Evolutionary conservation across 2,329 filamentous ascomycete species (phyloP), one percentile per base, ranked within the genome.

Genomic region (Fusarium setosum): DNA sequence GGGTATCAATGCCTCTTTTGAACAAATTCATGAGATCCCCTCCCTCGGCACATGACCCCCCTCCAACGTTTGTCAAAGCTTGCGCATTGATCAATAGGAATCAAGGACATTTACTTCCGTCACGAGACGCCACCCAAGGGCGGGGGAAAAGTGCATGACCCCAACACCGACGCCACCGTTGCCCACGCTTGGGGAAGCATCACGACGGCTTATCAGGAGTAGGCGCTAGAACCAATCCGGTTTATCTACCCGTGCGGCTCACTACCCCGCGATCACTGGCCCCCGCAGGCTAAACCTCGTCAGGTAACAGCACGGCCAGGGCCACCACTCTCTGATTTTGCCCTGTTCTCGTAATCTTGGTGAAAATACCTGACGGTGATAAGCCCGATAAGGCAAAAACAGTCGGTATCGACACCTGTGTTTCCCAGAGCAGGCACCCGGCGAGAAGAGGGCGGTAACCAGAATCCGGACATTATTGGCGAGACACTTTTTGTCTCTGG

Each of bases 231-330:
- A 52, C 63, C 23, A 38, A 54, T 67, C 26, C 20, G 45, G 64
- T 67, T 67, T 67, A 67, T 67, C 64, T 67, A 61, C 47, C 64
- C 64, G 64, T 59, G 64, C 40, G 64, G 56, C 64, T 66, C 56
- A 44, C n/a, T 31, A 61, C 62, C 61, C 61, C 58, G 58, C 63
- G 49, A 57, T 35, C 34, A 35, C 26, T 24, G 12, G 17, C 15
- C 56, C 56, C 52, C 57, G 57, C 57, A 60, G 20, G 31, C 51
- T 44, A 60, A 20, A 17, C 51, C 37, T 23, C 24, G 42, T 56
- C 18, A 42, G 53, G 53, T 24, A 50, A 44, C 34, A 41, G 21
- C 24, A 50, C 18, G 42, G 41, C 44, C 31, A 49, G 20, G 24
- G 37, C 38, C 50, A 13, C 6, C 5, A 17, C n/a, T 18, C 48